phyloP scores from a whole-genome alignment of 1,139 yeast species.

The Barnettozyma hawaiiensis region DNA sequence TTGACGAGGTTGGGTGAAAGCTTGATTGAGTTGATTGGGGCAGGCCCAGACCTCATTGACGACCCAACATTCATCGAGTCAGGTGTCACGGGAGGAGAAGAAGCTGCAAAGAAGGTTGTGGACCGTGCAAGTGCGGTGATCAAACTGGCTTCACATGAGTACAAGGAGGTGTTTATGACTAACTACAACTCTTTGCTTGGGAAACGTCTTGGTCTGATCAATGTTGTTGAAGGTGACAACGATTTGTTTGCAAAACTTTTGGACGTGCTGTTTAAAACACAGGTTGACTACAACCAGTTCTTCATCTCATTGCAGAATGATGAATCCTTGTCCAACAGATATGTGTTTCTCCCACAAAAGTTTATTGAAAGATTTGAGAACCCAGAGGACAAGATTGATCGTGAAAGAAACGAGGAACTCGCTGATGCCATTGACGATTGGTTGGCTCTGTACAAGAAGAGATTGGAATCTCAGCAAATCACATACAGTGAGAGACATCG shows the following conservation, averaged over 20 bases:
- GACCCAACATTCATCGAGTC: conserved; percentile 31
- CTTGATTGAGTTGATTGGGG: conserved; percentile 74
- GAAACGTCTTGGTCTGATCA: conserved; percentile 59
- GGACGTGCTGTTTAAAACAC: conserved; percentile 53
- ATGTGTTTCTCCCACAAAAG: conserved; percentile 33
- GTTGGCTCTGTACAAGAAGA: conserved; percentile 34
- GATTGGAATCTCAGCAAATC: conserved; percentile 36
- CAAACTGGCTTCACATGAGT: conserved; percentile 58
- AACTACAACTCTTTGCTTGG: conserved; percentile 58
- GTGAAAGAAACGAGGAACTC: conserved; percentile 29
- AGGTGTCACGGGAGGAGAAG: conserved; percentile 38
- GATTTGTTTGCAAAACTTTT: conserved; percentile 38
- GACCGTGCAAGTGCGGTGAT: conserved; percentile 62
- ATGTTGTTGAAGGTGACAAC: conserved; percentile 38
- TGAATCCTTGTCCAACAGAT: conserved; percentile 29
- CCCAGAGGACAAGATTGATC: conserved; percentile 27
- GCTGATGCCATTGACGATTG: conserved; percentile 30
- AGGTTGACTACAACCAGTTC: conserved; percentile 76
- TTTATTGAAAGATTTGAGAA: conserved; percentile 16
- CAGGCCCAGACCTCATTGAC: conserved; percentile 47
- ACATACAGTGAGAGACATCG: conserved; percentile 33
- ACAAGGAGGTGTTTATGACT: conserved; percentile 54
- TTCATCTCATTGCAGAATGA: conserved; percentile 57
- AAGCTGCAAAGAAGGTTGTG: conserved; percentile 50
- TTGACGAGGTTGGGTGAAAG: conserved; percentile 80